phyloP scores from a whole-genome alignment of 768 basidiomycete genomes.

The Termitomyces sp. region DNA sequence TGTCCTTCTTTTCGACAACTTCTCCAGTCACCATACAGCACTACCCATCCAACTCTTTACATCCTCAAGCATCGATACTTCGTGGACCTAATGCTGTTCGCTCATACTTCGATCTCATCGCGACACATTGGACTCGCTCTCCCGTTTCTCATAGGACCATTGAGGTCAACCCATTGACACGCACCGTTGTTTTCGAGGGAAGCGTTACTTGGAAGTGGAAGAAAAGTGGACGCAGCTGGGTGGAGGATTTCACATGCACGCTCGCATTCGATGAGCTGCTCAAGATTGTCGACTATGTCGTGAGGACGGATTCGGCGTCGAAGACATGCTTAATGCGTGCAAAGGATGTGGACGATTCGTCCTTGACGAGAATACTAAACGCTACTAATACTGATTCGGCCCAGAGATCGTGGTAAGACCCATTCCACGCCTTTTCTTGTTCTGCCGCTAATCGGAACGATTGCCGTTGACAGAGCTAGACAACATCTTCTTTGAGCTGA shows the following conservation, averaged over 20 bases:
- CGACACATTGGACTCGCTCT: conserved; percentile 41
- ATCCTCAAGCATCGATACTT: conserved; percentile 31
- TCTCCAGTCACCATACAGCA: conserved; percentile 38
- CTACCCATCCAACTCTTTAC: conserved; percentile 29
- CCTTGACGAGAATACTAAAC: conserved; percentile 14
- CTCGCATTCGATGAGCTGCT: conserved; percentile 40
- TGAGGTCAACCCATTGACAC: conserved; percentile 19
- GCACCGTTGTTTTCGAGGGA: conserved; percentile 31
- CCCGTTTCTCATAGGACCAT: conserved; percentile 22
- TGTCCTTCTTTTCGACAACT: conserved; percentile 36
- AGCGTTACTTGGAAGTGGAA: conserved; percentile 46
- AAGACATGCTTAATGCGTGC: conserved; percentile 47
- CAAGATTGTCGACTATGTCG: conserved; percentile 38
- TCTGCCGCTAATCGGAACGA: not conserved
- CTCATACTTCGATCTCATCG: conserved; percentile 46
- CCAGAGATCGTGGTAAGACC: conserved; percentile 5
- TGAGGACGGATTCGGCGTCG: conserved; percentile 34
- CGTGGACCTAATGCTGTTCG: conserved; percentile 42
- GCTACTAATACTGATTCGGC: not conserved
- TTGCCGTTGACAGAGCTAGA: conserved; percentile 1
- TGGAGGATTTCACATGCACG: conserved; percentile 43
- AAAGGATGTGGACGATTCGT: conserved; percentile 27
- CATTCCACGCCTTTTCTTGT: not conserved
- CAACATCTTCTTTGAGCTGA: not conserved
- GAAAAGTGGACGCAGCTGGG: conserved; percentile 37